These are phyloP conservation scores for Saturnispora zaruensis DNA, from an alignment of 805 yeast genomes.

Conservation along the genomic window DNA sequence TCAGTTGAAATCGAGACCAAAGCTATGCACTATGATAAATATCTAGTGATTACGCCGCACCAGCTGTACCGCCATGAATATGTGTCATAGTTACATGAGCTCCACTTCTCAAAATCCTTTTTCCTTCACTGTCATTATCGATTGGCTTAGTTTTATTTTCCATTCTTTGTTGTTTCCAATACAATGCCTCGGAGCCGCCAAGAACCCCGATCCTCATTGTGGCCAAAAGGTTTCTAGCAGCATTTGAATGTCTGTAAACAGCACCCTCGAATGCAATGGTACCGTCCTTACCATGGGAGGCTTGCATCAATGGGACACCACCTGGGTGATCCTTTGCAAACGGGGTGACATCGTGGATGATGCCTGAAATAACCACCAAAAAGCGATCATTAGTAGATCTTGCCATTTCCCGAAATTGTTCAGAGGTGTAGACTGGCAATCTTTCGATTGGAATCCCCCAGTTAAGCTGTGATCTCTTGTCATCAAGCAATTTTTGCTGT, in stretches of 20 bases:
- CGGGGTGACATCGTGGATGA: slow-evolving; percentile 89
- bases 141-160: slow-evolving; percentile 58
- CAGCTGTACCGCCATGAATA: slow-evolving; percentile 44
- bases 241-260: slow-evolving; percentile 86
- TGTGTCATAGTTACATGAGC: slow-evolving; percentile 45
- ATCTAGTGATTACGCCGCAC: slow-evolving; percentile 39
- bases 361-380: slow-evolving; percentile 78
- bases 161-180: slow-evolving; percentile 66
- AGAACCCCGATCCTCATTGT: slow-evolving; percentile 91
- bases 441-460: slow-evolving; percentile 94
- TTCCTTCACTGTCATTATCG: slow-evolving; percentile 45
- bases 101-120: slow-evolving; percentile 50
- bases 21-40: neutral
- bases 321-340: slow-evolving; percentile 93
- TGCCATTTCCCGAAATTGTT: slow-evolving; percentile 36
- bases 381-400: slow-evolving; percentile 30
- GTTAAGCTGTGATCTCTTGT: slow-evolving; percentile 65
- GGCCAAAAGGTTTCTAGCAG: slow-evolving; percentile 82
- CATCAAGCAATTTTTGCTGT: slow-evolving; percentile 71
- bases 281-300: slow-evolving; percentile 89
- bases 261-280: slow-evolving; percentile 94
- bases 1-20: neutral
- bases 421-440: slow-evolving; percentile 55
- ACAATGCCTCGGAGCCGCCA: slow-evolving; percentile 72
- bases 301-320: slow-evolving; percentile 66